These are phyloP conservation scores for Arctium minus DNA, from an alignment of 129 eudicot species.

Conservation along the genomic window DNA sequence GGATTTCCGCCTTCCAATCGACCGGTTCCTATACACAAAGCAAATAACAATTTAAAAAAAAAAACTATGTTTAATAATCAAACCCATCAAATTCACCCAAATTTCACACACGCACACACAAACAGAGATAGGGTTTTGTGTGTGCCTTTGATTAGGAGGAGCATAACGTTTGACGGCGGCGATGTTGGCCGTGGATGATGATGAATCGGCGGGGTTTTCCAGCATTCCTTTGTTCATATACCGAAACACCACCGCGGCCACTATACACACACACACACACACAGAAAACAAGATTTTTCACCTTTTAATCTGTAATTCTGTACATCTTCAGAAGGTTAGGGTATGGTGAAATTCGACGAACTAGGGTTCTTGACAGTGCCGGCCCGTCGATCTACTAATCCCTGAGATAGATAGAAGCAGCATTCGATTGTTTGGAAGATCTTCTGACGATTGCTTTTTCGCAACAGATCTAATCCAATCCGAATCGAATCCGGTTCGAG, in stretches of 20 bases:
- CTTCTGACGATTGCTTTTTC: background rate
- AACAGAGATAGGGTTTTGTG: background rate
- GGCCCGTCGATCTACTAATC: background rate
- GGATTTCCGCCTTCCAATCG: slow-evolving; percentile 60
- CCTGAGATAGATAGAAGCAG: background rate
- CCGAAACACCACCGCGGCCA: background rate
- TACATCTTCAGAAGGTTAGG: background rate
- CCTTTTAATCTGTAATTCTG: background rate
- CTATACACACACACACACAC: background rate
- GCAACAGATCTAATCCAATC: background rate
- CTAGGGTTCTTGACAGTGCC: background rate
- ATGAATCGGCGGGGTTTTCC: slow-evolving; percentile 51
- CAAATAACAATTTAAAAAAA: background rate
- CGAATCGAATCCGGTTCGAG: no score
- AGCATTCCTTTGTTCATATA: slow-evolving; percentile 20
- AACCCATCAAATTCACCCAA: background rate
- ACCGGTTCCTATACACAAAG: slow-evolving; percentile 42
- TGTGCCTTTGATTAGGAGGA: slow-evolving; percentile 58
- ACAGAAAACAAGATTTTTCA: background rate
- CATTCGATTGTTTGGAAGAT: background rate
- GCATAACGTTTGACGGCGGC: slow-evolving; percentile 58
- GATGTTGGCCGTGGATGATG: slow-evolving; percentile 29
- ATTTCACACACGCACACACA: background rate
- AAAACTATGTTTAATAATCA: background rate
- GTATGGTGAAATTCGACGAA: background rate